Evolutionary conservation across 768 basidiomycete species (phyloP).

Genomic region (Xerocomus spinulosus): DNA sequence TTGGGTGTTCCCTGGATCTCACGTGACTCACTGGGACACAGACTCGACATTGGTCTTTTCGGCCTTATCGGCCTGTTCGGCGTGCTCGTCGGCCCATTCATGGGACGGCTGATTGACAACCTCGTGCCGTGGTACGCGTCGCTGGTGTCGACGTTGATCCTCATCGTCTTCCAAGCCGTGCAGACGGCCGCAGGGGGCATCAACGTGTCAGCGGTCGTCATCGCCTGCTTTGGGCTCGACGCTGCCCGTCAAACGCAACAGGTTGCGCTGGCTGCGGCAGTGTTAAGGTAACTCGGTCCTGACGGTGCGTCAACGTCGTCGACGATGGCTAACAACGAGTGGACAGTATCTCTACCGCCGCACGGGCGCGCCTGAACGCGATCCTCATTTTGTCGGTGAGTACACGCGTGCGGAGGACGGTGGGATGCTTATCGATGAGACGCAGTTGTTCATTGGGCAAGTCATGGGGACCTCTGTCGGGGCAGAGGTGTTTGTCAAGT

Average conservation of each 20-base stretch:
- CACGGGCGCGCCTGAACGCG: conserved; percentile 72
- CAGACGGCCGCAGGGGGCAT: conserved; percentile 69
- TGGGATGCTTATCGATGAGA: background rate
- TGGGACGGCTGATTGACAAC: conserved; percentile 63
- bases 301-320: conserved; percentile 1
- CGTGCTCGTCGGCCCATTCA: conserved; percentile 62
- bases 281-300: conserved; percentile 41
- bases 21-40: conserved; percentile 5
- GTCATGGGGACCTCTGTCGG: conserved; percentile 78
- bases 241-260: conserved; percentile 70
- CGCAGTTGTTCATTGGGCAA: conserved; percentile 66
- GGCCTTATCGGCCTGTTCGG: conserved; percentile 71
- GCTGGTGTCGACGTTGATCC: conserved; percentile 46
- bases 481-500: conserved; percentile 59
- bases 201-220: conserved; percentile 63
- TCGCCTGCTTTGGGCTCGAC: conserved; percentile 70
- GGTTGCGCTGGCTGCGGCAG: conserved; percentile 56
- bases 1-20: background rate
- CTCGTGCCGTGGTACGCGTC: conserved; percentile 78
- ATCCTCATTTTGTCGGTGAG: conserved; percentile 65
- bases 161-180: conserved; percentile 53
- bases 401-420: background rate
- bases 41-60: conserved; percentile 65
- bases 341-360: conserved; percentile 36
- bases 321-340: background rate